A percentile compares a stretch with the other conserved stretches of the same genome.
Evolutionary conservation across 176 grass and related monocot genomes (phyloP).

Genomic region (Aegilops longissima): DNA sequence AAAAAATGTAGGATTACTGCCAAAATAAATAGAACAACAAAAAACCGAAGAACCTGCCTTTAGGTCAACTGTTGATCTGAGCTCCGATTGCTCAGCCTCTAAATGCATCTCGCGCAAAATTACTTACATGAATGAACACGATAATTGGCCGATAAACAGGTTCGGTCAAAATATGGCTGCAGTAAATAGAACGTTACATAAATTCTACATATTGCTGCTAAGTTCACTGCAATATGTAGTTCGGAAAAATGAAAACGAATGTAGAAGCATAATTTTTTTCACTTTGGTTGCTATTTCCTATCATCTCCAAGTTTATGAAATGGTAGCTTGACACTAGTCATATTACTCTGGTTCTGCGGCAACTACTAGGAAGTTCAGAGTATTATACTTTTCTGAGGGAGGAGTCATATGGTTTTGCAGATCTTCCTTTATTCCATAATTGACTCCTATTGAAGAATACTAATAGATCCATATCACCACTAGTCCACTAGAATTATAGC

Average conservation of each 20-base stretch:
- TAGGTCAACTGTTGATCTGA: not conserved
- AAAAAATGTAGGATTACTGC: not conserved
- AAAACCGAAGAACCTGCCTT: not conserved
- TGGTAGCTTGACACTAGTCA: not conserved
- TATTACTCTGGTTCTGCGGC: not conserved
- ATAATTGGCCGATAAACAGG: not conserved
- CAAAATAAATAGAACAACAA: not conserved
- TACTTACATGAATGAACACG: not conserved
- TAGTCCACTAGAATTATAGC: not conserved
- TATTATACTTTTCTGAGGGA: not conserved
- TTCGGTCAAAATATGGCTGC: not conserved
- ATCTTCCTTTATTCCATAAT: not conserved
- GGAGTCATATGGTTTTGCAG: not conserved
- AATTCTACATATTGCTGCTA: not conserved
- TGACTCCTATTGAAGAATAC: not conserved
- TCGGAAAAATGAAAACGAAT: not conserved
- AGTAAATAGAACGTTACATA: not conserved
- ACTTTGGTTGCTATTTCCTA: not conserved
- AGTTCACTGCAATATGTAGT: not conserved
- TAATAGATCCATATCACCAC: not conserved
- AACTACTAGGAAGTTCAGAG: not conserved
- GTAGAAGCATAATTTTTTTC: not conserved
- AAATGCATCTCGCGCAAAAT: not conserved
- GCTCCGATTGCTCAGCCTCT: not conserved
- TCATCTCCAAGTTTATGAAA: not conserved